Base-by-base conservation (phyloP, 2,329 filamentous ascomycete species). In the Cytospora paraplurivora region DNA sequence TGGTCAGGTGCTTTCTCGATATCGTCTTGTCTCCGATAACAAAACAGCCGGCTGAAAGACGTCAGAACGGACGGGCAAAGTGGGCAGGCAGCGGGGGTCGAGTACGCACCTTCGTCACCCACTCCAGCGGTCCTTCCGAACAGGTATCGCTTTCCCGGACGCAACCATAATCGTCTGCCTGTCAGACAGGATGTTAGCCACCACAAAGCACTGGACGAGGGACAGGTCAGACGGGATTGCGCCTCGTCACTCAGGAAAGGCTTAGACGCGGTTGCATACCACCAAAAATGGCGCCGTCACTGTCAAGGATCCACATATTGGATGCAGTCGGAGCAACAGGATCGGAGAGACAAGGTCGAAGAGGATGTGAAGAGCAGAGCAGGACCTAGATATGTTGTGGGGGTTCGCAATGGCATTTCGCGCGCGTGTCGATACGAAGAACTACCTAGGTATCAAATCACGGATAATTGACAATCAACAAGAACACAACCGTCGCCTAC, bases 1-100 rank as follows among this genome's bases (percentile, higher is more conserved):
- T 88, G 37, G 88, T 88, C 68, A 97, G 79, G 76, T 99, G 95
- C 72, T 95, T 92, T 62, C 94, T 85, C 37, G 95, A 99, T 56
- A 99, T 91, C 1, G 89, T 90, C 71, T 90, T 91, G 71, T 95
- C 85, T 7, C 88, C 85, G 68, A 97, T 90, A 32, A 85, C 87
- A 68, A 91, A 78, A 70, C 84, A 86, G 3, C 86, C 85, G 61
- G 85, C 88, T 91, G 68, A 7, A 21, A 21, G n/a, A 63, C 27
- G 38, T 57, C 38, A 61, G 54, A 34, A 15, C 4, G 27, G 34
- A 21, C n/a, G 27, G 15, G 11, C 12, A 12, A 17, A 13, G 37
- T 3, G 37, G 21, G 7, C 3, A 58, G 52, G 47, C 38, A 52
- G 69, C 27, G 52, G 70, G 67, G 21, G 19, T 33, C 41, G 55